Percentiles rank a stretch among this genome's conserved stretches.
These are phyloP conservation scores for Podospora pseudocomata DNA, from an alignment of 495 filamentous ascomycete genomes.

Conservation along the genomic window DNA sequence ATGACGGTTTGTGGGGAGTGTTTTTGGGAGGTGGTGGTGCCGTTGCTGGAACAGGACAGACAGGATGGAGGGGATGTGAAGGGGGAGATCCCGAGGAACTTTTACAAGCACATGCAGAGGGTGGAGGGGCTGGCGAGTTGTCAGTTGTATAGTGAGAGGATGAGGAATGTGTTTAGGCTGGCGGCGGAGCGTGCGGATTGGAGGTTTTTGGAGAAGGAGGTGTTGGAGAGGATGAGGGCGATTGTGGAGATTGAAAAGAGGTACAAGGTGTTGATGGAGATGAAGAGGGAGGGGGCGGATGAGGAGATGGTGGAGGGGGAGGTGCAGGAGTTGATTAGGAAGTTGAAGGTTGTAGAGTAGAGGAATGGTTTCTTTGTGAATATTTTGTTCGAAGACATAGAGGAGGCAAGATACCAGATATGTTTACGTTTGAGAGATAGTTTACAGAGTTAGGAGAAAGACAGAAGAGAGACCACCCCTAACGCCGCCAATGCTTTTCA, in stretches of 20 bases:
- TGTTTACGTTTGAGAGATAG: neutral
- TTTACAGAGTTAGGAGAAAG: neutral
- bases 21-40: conserved; percentile 66
- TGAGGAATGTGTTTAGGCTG: conserved; percentile 60
- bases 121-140: conserved; percentile 53
- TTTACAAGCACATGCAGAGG: conserved; percentile 49
- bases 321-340: conserved; percentile 17
- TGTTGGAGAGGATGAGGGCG: conserved; percentile 43
- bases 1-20: conserved; percentile 51
- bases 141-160: conserved; percentile 71
- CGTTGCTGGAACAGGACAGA: conserved; percentile 46
- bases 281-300: conserved; percentile 40
- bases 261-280: conserved; percentile 30
- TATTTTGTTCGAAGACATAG: neutral
- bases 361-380: neutral
- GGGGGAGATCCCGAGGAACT: conserved; percentile 52
- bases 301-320: conserved; percentile 49
- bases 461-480: neutral
- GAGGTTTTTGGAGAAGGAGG: conserved; percentile 47
- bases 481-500: too few species aligned
- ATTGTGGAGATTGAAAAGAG: conserved; percentile 32
- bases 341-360: conserved; percentile 15
- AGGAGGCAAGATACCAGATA: neutral
- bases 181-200: conserved; percentile 59
- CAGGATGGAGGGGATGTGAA: conserved; percentile 36